Conservation (phyloP, 2,329 filamentous ascomycete genomes). For the Hymenoscyphus salicellus region DNA sequence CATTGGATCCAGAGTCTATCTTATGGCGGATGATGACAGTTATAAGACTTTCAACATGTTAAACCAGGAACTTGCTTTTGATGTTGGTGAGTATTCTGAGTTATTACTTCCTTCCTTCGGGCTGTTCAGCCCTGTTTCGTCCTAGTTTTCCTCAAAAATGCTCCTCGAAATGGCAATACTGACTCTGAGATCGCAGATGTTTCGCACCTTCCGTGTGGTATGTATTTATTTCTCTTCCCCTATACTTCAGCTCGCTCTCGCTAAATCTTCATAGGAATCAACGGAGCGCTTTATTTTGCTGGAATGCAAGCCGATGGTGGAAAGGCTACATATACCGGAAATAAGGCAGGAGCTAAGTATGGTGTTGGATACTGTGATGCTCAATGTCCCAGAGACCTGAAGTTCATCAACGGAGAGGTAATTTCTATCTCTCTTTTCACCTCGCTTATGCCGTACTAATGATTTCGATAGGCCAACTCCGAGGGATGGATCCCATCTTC, state of each 20-base stretch:
- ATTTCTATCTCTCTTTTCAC: slow-evolving; percentile 8
- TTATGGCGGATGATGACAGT: slow-evolving; percentile 55
- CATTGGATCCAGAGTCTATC: slow-evolving; percentile 56
- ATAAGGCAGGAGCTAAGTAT: slow-evolving; percentile 57
- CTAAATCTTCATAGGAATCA: slow-evolving; percentile 34
- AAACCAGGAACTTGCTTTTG: slow-evolving; percentile 67
- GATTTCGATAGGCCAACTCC: slow-evolving; percentile 46
- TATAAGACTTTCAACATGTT: slow-evolving; percentile 64
- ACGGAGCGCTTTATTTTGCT: slow-evolving; percentile 67
- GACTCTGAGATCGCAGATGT: slow-evolving; percentile 39
- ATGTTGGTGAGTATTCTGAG: slow-evolving; percentile 50
- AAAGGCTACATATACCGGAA: slow-evolving; percentile 46
- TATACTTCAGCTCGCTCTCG: neutral
- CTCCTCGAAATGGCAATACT: too few species aligned
- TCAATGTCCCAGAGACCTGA: slow-evolving; percentile 50
- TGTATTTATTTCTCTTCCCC: slow-evolving; percentile 34
- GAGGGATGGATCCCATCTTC: slow-evolving; percentile 48
- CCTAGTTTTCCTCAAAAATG: too few species aligned
- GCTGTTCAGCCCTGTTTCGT: slow-evolving; percentile 1
- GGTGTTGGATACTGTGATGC: slow-evolving; percentile 60
- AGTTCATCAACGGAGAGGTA: slow-evolving; percentile 51
- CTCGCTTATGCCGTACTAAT: neutral
- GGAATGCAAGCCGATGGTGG: slow-evolving; percentile 64
- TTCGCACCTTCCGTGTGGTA: slow-evolving; percentile 56
- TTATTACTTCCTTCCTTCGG: too few species aligned